phyloP scores from a whole-genome alignment of 306 rosid genomes.

The Coriaria nepalensis region DNA sequence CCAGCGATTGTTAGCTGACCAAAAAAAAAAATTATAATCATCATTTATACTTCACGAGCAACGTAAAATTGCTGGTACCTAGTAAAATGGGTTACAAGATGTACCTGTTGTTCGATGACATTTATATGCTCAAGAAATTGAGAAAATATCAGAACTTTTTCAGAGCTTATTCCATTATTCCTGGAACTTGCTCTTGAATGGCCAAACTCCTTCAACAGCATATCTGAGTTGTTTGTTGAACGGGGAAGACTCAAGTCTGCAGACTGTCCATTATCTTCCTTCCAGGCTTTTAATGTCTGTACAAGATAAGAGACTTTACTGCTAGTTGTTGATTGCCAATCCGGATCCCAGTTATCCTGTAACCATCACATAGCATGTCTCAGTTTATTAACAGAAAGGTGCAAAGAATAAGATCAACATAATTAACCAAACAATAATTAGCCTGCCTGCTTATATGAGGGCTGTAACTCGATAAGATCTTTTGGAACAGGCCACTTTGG shows the following conservation, averaged over 20 bases:
- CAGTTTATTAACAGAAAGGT: conserved; percentile 8
- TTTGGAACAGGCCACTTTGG: conserved; percentile 98
- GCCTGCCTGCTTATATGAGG: conserved; percentile 90
- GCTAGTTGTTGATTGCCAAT: conserved; percentile 98
- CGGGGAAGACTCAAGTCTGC: conserved; percentile 18
- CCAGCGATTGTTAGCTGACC: conserved; percentile 64
- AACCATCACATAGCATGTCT: conserved; percentile 16
- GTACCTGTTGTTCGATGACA: conserved; percentile 97
- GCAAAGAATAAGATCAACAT: background rate
- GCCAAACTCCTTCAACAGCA: conserved; percentile 13
- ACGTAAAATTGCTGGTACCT: no score
- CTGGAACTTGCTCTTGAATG: conserved; percentile 16
- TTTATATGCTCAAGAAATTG: conserved; percentile 98
- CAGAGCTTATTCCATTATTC: conserved; percentile 21
- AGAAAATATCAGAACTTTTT: conserved; percentile 85
- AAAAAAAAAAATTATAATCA: no score
- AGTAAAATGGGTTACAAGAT: no score
- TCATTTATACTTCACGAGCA: no score
- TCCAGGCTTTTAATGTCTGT: conserved; percentile 57
- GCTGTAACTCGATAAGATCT: conserved; percentile 94
- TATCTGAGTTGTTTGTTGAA: conserved; percentile 19
- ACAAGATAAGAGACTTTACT: conserved; percentile 76
- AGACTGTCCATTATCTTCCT: conserved; percentile 33
- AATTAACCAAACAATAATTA: conserved; percentile 5
- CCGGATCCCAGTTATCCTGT: conserved; percentile 98